A percentile compares a stretch with the other conserved stretches of the same genome.
phyloP scores from a whole-genome alignment of 2,329 filamentous ascomycete genomes.

The Aschersonia sp. region DNA sequence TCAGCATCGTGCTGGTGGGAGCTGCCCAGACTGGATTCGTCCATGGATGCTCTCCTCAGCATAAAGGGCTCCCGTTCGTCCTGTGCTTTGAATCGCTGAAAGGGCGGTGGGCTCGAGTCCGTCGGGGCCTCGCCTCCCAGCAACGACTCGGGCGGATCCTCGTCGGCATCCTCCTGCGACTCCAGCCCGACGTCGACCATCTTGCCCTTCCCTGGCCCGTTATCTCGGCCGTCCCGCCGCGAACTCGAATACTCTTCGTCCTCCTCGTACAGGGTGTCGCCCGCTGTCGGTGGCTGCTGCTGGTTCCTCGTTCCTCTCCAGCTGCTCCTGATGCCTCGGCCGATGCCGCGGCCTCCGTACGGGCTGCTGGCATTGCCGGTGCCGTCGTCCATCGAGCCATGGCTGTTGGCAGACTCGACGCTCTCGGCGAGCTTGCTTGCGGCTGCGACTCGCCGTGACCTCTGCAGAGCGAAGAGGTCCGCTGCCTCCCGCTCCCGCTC shows the following conservation, averaged over 20 bases:
- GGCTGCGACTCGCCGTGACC: constrained; percentile 77
- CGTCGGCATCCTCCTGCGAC: constrained; percentile 42
- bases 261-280: constrained; percentile 24
- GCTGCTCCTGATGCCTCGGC: constrained; percentile 46
- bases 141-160: constrained; percentile 45
- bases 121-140: constrained; percentile 34
- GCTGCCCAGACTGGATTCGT: constrained; percentile 32
- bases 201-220: constrained; percentile 35
- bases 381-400: constrained; percentile 20
- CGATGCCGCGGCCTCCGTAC: constrained; percentile 31
- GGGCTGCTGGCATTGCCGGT: constrained; percentile 14
- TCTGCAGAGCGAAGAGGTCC: constrained; percentile 85
- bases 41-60: constrained; percentile 25
- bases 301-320: constrained; percentile 42
- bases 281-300: constrained; percentile 12
- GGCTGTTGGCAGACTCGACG: constrained; percentile 46
- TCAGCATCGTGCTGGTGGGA: constrained; percentile 20
- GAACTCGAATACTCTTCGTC: constrained; percentile 24
- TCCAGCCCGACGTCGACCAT: constrained; percentile 84
- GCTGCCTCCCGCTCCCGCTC: constrained; percentile 82
- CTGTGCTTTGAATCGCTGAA: constrained; percentile 40
- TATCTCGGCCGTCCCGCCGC: constrained; percentile 11
- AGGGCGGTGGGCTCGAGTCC: constrained; percentile 43
- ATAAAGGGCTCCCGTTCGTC: constrained; percentile 23
- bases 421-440: constrained; percentile 74